These are phyloP conservation scores for Allium cepa DNA, from an alignment of 106 monocot genomes.

Conservation along the genomic window DNA sequence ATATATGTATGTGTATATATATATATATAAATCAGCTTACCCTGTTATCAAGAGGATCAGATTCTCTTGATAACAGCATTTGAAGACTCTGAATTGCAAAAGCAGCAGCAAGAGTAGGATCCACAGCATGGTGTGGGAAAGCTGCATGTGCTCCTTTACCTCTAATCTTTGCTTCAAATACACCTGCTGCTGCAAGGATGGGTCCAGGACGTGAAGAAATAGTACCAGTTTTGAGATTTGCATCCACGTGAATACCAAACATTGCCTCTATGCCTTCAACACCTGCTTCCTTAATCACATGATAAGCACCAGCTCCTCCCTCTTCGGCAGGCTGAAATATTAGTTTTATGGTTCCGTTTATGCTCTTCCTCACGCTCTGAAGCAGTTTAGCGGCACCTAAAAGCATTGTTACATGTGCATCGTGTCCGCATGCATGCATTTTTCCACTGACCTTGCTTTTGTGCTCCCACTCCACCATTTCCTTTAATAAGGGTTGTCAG, in stretches of 20 bases:
- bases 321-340: constrained; percentile 79
- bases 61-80: constrained; percentile 39
- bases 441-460: constrained; percentile 55
- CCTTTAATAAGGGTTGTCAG: too few relatives aligned
- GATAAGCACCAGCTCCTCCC: constrained; percentile 46
- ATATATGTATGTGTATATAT: too few relatives aligned
- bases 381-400: constrained; percentile 50
- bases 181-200: constrained; percentile 43
- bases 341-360: constrained; percentile 56
- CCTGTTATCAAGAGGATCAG: constrained; percentile 34
- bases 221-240: constrained; percentile 18
- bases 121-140: constrained; percentile 19
- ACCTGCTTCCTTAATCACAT: constrained; percentile 48
- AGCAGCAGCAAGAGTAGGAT: constrained; percentile 36
- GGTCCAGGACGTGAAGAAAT: constrained; percentile 34
- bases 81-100: constrained; percentile 29
- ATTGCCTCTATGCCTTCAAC: constrained; percentile 39
- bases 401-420: constrained; percentile 57
- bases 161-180: constrained; percentile 42
- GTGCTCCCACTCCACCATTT: constrained; percentile 55
- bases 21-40: constrained; percentile 18
- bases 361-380: constrained; percentile 15
- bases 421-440: constrained; percentile 81
- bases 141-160: constrained; percentile 66
- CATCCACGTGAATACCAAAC: constrained; percentile 52